Percentiles rank a stretch among this genome's conserved stretches.
phyloP scores from a whole-genome alignment of 768 basidiomycete species.

The Boletus reticuloceps region DNA sequence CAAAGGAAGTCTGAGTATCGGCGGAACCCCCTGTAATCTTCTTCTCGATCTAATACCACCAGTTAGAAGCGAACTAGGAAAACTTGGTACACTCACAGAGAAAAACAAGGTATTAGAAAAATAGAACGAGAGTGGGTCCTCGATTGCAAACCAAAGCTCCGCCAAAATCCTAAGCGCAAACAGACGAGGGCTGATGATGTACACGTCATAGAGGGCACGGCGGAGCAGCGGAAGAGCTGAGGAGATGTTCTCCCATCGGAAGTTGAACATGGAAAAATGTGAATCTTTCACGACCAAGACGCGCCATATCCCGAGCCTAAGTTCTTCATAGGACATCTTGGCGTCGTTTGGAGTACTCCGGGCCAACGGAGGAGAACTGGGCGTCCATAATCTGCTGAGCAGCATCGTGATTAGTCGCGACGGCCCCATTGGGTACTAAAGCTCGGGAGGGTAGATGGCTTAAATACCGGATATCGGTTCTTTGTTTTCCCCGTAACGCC shows the following conservation, averaged over 20 bases:
- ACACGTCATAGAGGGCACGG: constrained; percentile 21
- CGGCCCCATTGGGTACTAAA: background rate
- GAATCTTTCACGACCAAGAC: constrained; percentile 16
- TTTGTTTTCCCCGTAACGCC: background rate
- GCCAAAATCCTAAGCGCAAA: constrained; percentile 9
- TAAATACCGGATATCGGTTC: background rate
- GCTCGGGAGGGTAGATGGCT: background rate
- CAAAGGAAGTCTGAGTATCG: background rate
- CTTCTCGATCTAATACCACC: constrained; percentile 20
- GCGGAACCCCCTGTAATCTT: constrained; percentile 3
- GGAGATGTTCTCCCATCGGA: constrained; percentile 7
- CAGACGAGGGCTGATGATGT: constrained; percentile 20
- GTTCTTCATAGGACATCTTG: constrained; percentile 9
- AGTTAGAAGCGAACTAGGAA: background rate
- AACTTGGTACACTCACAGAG: constrained; percentile 9
- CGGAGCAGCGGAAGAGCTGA: constrained; percentile 2
- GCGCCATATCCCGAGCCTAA: constrained; percentile 25
- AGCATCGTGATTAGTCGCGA: background rate
- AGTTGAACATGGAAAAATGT: background rate
- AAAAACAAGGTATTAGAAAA: constrained; percentile 21
- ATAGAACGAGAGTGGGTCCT: constrained; percentile 18
- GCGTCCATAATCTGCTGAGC: background rate
- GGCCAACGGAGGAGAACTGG: background rate
- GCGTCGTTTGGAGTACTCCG: background rate
- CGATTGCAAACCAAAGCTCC: constrained; percentile 20